A percentile compares a stretch with the other conserved stretches of the same genome.
Evolutionary conservation across 768 basidiomycete species (phyloP).

Genomic region (Tylopilus rubrobrunneus): DNA sequence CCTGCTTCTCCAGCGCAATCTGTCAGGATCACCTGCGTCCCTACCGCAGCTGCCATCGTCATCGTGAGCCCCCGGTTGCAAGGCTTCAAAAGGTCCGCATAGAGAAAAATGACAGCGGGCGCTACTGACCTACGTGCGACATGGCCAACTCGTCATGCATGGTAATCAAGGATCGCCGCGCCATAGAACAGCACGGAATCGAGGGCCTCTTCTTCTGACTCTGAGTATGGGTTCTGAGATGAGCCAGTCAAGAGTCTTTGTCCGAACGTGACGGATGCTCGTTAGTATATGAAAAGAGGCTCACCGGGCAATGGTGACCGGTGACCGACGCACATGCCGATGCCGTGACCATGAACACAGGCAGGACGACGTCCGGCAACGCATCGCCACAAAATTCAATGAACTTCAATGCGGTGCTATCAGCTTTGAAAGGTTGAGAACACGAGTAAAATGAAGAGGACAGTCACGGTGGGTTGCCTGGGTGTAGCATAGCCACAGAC

Average conservation of each 20-base stretch:
- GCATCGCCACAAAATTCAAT: background rate
- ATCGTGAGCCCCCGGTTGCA: too few relatives aligned
- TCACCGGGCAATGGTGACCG: background rate
- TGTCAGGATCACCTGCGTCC: too few relatives aligned
- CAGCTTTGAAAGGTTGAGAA: background rate
- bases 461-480: background rate
- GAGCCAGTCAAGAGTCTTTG: too few relatives aligned
- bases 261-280: too few relatives aligned
- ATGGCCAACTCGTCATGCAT: background rate
- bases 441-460: background rate
- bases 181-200: background rate
- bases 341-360: background rate
- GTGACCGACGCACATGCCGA: background rate
- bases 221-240: too few relatives aligned
- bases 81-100: background rate
- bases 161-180: background rate
- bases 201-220: too few relatives aligned
- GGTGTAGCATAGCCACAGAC: too few relatives aligned
- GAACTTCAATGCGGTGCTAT: background rate
- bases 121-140: conserved; percentile 14
- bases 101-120: background rate
- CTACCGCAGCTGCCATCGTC: too few relatives aligned
- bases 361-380: background rate
- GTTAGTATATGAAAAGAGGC: background rate
- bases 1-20: background rate